Percentiles rank a stretch among this genome's conserved stretches.
phyloP scores from a whole-genome alignment of 1,284 basidiomycete genomes.

The Phaffia rhodozyma region DNA sequence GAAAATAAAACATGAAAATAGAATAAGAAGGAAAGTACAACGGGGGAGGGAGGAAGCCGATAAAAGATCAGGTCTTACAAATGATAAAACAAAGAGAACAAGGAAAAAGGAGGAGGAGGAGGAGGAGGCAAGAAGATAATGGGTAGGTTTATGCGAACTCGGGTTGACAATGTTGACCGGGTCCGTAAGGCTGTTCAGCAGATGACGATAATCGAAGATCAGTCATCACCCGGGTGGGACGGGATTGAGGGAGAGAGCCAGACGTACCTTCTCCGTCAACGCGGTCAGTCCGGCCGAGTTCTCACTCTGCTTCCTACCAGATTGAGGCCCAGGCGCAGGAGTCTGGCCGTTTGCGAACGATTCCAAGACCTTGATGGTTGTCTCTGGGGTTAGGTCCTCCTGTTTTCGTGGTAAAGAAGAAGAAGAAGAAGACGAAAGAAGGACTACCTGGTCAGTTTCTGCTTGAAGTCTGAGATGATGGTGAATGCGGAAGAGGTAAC shows the following conservation, averaged over 20 bases:
- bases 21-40: no score
- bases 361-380: slow-evolving; percentile 77
- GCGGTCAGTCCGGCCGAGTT: slow-evolving; percentile 81
- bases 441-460: not conserved
- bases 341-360: slow-evolving; percentile 73
- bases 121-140: no score
- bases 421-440: not conserved
- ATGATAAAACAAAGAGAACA: no score
- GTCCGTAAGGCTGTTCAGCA: slow-evolving; percentile 68
- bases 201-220: slow-evolving; percentile 17
- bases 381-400: slow-evolving; percentile 93
- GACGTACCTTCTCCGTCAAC: slow-evolving; percentile 61
- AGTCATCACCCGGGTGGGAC: not conserved
- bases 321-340: slow-evolving; percentile 86
- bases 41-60: no score
- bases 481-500: not conserved
- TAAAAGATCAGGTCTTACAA: no score
- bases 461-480: not conserved
- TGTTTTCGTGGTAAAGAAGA: slow-evolving; percentile 29
- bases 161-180: slow-evolving; percentile 73
- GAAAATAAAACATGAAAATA: no score
- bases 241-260: not conserved
- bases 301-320: slow-evolving; percentile 70
- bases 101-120: no score
- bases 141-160: slow-evolving; percentile 59